phyloP scores from a whole-genome alignment of 2,329 filamentous ascomycete species.

The Harringtonia aguacate region DNA sequence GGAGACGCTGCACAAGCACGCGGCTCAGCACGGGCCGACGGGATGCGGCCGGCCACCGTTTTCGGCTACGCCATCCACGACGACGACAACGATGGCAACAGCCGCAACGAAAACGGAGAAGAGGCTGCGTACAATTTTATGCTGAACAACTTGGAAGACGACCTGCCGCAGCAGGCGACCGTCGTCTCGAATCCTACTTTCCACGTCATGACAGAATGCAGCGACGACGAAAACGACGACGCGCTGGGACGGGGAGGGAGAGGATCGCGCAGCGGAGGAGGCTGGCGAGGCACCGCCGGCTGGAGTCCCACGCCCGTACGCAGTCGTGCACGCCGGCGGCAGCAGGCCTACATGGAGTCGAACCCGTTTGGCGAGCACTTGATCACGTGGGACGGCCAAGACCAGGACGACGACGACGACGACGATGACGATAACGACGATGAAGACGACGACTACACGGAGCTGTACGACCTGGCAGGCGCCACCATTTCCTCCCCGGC shows the following conservation, averaged over 20 bases:
- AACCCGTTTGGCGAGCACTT: not conserved
- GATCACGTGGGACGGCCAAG: slow-evolving; percentile 2
- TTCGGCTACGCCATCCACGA: slow-evolving; percentile 8
- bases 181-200: slow-evolving; percentile 30
- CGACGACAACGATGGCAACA: slow-evolving; percentile 27
- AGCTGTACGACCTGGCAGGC: slow-evolving; percentile 6
- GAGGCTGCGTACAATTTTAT: slow-evolving; percentile 32
- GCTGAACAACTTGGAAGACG: slow-evolving; percentile 30
- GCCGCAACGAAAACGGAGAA: too few relatives aligned
- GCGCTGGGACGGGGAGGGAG: not conserved
- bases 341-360: slow-evolving; percentile 1
- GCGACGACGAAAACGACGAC: slow-evolving; percentile 44
- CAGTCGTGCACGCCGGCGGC: slow-evolving; percentile 1
- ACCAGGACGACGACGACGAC: slow-evolving; percentile 6
- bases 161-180: slow-evolving; percentile 42
- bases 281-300: not conserved
- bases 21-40: not conserved
- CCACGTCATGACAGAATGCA: slow-evolving; percentile 47
- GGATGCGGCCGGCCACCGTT: slow-evolving; percentile 16
- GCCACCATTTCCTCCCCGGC: slow-evolving; percentile 3
- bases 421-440: slow-evolving; percentile 8
- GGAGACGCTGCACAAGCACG: not conserved
- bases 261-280: not conserved
- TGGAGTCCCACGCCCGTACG: slow-evolving; percentile 8
- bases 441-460: slow-evolving; percentile 7